Evolutionary conservation across 345 rosid genomes (phyloP).

Genomic region (Acer campestre): DNA sequence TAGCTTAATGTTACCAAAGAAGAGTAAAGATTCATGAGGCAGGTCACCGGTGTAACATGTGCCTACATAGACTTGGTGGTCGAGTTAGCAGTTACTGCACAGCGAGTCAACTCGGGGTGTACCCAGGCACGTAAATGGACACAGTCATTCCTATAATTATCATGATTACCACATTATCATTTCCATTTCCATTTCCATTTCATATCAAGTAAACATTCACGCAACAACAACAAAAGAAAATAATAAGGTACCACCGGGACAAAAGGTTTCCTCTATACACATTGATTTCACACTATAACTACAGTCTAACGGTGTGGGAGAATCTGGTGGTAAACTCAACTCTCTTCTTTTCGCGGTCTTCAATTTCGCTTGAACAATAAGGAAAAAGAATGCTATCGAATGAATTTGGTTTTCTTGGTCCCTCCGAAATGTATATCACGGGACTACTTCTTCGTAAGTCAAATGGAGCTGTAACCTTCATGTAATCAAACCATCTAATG

Average conservation of each 20-base stretch:
- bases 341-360: background rate
- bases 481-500: background rate
- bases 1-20: too few species aligned
- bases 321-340: background rate
- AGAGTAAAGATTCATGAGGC: too few species aligned
- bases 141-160: too few species aligned
- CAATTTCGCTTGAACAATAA: background rate
- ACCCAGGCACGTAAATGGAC: too few species aligned
- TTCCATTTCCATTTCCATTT: constrained; percentile 5
- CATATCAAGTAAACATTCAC: constrained; percentile 10
- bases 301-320: background rate
- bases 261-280: constrained; percentile 4
- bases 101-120: too few species aligned
- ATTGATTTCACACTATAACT: constrained; percentile 15
- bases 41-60: too few species aligned
- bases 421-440: background rate
- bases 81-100: too few species aligned
- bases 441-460: background rate
- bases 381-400: background rate
- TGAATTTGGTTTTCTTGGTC: constrained; percentile 3
- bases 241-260: background rate
- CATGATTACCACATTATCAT: background rate
- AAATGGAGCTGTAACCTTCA: background rate
- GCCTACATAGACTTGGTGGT: too few species aligned
- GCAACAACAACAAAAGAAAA: constrained; percentile 5